phyloP scores from a whole-genome alignment of 2,329 filamentous ascomycete genomes.

The Phialemonium atrogriseum region DNA sequence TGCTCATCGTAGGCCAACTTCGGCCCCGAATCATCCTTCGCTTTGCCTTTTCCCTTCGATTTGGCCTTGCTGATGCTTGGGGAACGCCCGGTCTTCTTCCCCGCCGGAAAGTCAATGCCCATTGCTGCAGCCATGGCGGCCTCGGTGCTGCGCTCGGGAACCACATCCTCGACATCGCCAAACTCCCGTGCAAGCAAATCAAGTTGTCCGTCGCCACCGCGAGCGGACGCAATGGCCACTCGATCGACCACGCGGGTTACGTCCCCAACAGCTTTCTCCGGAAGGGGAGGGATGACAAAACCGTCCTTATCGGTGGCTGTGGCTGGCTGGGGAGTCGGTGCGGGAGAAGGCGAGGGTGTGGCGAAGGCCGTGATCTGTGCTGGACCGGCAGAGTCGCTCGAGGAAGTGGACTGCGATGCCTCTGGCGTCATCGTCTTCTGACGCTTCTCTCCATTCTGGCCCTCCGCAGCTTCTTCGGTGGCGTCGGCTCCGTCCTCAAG shows the following conservation, averaged over 20 bases:
- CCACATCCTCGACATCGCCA: conserved; percentile 22
- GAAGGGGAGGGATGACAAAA: conserved; percentile 53
- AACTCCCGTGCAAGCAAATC: conserved; percentile 32
- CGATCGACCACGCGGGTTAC: neutral
- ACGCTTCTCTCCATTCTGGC: conserved; percentile 11
- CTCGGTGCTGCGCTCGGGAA: conserved; percentile 16
- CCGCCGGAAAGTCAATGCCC: conserved; percentile 13
- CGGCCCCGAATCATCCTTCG: conserved; percentile 12
- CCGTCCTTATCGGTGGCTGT: conserved; percentile 52
- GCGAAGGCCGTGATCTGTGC: conserved; percentile 6
- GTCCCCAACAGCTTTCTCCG: conserved; percentile 19
- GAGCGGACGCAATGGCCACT: neutral
- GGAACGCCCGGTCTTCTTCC: neutral
- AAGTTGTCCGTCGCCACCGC: conserved; percentile 11
- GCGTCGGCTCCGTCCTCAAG: conserved; percentile 40
- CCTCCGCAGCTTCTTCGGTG: conserved; percentile 26
- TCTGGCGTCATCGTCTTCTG: conserved; percentile 12
- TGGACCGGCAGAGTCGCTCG: conserved; percentile 6
- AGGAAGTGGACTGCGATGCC: neutral
- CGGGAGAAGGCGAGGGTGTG: conserved; percentile 9
- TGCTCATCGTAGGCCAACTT: conserved; percentile 51
- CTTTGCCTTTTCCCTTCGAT: conserved; percentile 5
- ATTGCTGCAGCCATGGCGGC: conserved; percentile 17
- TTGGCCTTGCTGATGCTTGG: conserved; percentile 8
- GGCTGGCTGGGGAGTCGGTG: conserved; percentile 22